These are phyloP conservation scores for Phytophthora pseudosyringae DNA, from an alignment of 352 stramenopile species.

Conservation along the genomic window DNA sequence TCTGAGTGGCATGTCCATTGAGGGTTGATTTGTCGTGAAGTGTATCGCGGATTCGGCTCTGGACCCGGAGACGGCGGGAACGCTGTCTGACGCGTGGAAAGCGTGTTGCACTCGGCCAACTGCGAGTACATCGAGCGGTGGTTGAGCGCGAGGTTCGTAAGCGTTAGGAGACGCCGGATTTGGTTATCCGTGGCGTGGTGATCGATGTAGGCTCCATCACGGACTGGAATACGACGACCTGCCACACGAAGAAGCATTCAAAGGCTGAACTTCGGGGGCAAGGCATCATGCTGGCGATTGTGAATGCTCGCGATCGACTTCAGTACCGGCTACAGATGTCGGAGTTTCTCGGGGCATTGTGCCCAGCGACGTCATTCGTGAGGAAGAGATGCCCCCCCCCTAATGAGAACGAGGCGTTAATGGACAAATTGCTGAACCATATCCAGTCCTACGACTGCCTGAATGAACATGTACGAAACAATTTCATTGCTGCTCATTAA, in stretches of 20 bases:
- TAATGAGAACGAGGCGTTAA: slow-evolving; percentile 28
- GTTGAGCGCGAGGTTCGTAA: slow-evolving; percentile 52
- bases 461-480: background rate
- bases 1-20: too few species aligned
- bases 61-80: slow-evolving; percentile 21
- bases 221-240: slow-evolving; percentile 86
- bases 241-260: slow-evolving; percentile 87
- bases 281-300: slow-evolving; percentile 73
- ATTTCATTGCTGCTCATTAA: too few species aligned
- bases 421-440: slow-evolving; percentile 18
- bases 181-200: slow-evolving; percentile 59
- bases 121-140: slow-evolving; percentile 65
- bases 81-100: slow-evolving; percentile 58
- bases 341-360: slow-evolving; percentile 76
- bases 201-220: slow-evolving; percentile 83
- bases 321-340: slow-evolving; percentile 69
- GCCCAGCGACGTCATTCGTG: slow-evolving; percentile 60
- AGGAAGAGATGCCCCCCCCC: slow-evolving; percentile 27
- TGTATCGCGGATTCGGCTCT: slow-evolving; percentile 48
- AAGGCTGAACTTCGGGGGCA: slow-evolving; percentile 62
- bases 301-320: slow-evolving; percentile 73
- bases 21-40: slow-evolving; percentile 22
- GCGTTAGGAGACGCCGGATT: slow-evolving; percentile 36
- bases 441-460: slow-evolving; percentile 15
- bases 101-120: slow-evolving; percentile 79